A percentile compares a stretch with the other conserved stretches of the same genome.
Conservation (phyloP, 2,329 filamentous ascomycete genomes). For the Arachnomyces sp. region DNA sequence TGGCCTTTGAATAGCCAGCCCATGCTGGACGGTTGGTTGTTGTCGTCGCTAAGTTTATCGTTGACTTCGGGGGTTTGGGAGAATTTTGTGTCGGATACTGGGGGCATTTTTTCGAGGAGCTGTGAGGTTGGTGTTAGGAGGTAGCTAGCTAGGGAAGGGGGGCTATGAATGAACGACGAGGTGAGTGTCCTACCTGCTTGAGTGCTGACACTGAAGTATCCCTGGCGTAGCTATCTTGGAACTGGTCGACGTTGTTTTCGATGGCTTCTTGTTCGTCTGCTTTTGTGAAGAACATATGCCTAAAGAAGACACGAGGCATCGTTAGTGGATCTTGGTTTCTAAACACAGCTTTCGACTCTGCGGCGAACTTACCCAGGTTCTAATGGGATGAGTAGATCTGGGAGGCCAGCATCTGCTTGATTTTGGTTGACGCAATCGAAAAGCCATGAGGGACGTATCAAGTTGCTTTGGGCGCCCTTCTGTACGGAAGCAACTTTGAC, state of each 20-base stretch:
- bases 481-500: constrained; percentile 78
- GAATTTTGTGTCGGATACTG: constrained; percentile 12
- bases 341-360: not conserved
- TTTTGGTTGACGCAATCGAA: constrained; percentile 64
- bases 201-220: constrained; percentile 60
- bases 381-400: constrained; percentile 55
- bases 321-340: constrained; percentile 13
- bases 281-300: constrained; percentile 65
- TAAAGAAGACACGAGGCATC: constrained; percentile 31
- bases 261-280: constrained; percentile 48
- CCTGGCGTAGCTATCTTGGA: constrained; percentile 73
- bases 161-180: too few relatives aligned
- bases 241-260: constrained; percentile 60
- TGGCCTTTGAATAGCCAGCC: constrained; percentile 44
- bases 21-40: constrained; percentile 36
- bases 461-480: constrained; percentile 60
- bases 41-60: constrained; percentile 48
- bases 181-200: constrained; percentile 25
- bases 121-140: constrained; percentile 9
- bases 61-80: constrained; percentile 45
- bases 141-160: too few relatives aligned
- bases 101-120: constrained; percentile 37
- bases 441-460: constrained; percentile 75
- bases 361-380: constrained; percentile 40
- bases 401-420: constrained; percentile 44